Base-by-base conservation (phyloP, 805 yeast species). In the Blastobotrys terrestris region DNA sequence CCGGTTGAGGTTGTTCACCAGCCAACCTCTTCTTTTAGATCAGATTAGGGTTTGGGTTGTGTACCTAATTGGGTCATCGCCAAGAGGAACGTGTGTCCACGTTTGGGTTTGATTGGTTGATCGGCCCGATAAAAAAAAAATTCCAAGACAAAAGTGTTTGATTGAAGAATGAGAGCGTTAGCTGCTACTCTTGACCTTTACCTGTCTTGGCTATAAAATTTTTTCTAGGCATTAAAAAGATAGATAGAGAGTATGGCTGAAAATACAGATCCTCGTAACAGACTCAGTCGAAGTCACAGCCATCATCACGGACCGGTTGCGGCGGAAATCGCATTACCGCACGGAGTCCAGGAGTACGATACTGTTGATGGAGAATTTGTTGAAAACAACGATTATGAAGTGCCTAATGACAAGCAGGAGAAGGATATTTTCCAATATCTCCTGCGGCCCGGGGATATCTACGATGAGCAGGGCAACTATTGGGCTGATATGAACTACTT, bases 401-500 rank as follows among this genome's bases (percentile, higher is more conserved):
- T 39, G 31, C 63, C 64, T 40, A 48, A 54, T 31, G 65, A 60
- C 31, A 64, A 65, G 57, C 59, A 63, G 48, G 71, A 68, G 53
- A 63, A 66, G 60, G 67, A 61, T 15, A 64, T 66, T 31, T 68
- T 69, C 62, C 59, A 61, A 39, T 60, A 63, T 51, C 54, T 68
- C n/a, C 56, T 69, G 39, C 68, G 67, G 51, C 73, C 73, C 13
- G 59, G 53, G 4, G 73, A 69, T 46, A 54, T 65, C 18, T 69
- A 66, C 57, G 56, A 58, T 39, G 58, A 53, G n/a, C 63, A 66
- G 20, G 71, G 72, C 21, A 53, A 46, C 20, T 69, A 69, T 63
- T 69, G 73, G 73, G 73, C 72, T 22, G 73, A 69, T 52, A 48
- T 69, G 58, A 67, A 68, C 8, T 42, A 63, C 16, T 16, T 51